Percentiles rank a stretch among this genome's conserved stretches.
Evolutionary conservation across 179 eudicot species (phyloP).

Genomic region (Patellifolia procumbens): DNA sequence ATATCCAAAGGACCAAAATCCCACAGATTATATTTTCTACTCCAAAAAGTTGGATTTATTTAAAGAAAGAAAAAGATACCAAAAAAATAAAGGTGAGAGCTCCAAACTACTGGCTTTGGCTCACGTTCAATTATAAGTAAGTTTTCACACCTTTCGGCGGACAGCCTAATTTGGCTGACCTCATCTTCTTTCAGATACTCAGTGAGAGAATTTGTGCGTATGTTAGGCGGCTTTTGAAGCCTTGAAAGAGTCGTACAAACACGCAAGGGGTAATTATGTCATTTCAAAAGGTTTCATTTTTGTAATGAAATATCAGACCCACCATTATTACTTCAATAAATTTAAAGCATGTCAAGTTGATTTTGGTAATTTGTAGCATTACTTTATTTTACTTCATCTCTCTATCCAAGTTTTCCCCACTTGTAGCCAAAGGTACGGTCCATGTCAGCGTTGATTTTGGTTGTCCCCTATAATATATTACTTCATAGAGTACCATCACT

Average conservation of each 20-base stretch:
- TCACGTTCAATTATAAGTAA: neutral
- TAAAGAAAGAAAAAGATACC: neutral
- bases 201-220: neutral
- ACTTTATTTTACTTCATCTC: neutral
- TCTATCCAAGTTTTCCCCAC: slow-evolving; percentile 10
- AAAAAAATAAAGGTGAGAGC: neutral
- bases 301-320: neutral
- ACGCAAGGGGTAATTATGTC: neutral
- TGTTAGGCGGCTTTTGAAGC: slow-evolving; percentile 28
- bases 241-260: slow-evolving; percentile 19
- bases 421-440: slow-evolving; percentile 22
- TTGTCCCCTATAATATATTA: too few species aligned
- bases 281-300: neutral
- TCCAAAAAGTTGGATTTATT: neutral
- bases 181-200: neutral
- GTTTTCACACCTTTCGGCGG: slow-evolving; percentile 32
- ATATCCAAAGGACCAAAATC: slow-evolving; percentile 4
- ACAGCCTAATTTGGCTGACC: slow-evolving; percentile 30
- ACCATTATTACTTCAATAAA: neutral
- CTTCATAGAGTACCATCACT: too few species aligned
- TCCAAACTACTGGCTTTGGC: slow-evolving; percentile 23
- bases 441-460: slow-evolving; percentile 17
- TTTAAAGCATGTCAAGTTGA: slow-evolving; percentile 7
- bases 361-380: neutral
- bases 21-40: neutral